A percentile compares a stretch with the other conserved stretches of the same genome.
Evolutionary conservation across 441 rosid species (phyloP).

Genomic region (Erodium texanum): DNA sequence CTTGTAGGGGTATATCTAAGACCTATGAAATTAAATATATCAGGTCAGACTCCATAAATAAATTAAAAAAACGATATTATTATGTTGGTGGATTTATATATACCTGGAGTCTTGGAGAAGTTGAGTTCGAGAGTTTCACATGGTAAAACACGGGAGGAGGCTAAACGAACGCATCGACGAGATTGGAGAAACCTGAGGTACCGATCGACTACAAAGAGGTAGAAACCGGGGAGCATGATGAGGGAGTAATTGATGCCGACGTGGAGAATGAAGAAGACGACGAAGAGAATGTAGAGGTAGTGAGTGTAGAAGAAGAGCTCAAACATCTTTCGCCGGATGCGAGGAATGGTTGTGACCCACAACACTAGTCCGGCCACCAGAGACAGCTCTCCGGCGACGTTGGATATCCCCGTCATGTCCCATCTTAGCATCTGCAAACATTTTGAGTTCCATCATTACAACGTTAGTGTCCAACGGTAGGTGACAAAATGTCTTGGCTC

Average conservation of each 20-base stretch:
- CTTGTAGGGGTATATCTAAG: slow-evolving; percentile 38
- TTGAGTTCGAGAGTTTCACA: slow-evolving; percentile 41
- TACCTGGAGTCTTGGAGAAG: slow-evolving; percentile 27
- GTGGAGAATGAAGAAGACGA: slow-evolving; percentile 50
- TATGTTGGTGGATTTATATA: not conserved
- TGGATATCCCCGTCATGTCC: slow-evolving; percentile 30
- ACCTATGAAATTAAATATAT: slow-evolving; percentile 12
- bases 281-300: slow-evolving; percentile 42
- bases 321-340: slow-evolving; percentile 39
- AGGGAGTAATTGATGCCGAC: slow-evolving; percentile 42
- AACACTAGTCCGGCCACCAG: slow-evolving; percentile 36
- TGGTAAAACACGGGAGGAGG: slow-evolving; percentile 49
- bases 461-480: too few relatives aligned
- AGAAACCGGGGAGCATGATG: slow-evolving; percentile 51
- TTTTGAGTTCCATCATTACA: not conserved
- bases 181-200: slow-evolving; percentile 56
- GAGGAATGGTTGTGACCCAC: slow-evolving; percentile 50
- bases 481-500: too few relatives aligned
- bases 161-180: slow-evolving; percentile 31
- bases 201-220: slow-evolving; percentile 57
- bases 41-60: too few relatives aligned
- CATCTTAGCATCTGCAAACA: slow-evolving; percentile 40
- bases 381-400: slow-evolving; percentile 49
- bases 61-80: too few relatives aligned
- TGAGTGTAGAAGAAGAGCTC: slow-evolving; percentile 61